Evolutionary conservation across 2,329 filamentous ascomycete species (phyloP).

Genomic region (Biscogniauxia sp.): DNA sequence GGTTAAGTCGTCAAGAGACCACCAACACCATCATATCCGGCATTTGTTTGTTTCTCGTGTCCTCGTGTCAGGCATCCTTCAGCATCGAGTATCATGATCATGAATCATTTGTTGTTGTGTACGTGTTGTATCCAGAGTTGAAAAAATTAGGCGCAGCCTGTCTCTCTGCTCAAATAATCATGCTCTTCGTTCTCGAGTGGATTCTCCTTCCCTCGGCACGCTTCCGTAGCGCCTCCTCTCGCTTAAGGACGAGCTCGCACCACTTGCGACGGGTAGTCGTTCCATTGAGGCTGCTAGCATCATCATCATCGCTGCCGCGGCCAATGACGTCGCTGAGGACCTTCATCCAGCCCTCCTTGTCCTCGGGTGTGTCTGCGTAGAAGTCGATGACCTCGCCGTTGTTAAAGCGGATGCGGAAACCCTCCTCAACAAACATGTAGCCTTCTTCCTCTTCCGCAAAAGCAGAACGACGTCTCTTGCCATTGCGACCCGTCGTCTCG

Average conservation of each 20-base stretch:
- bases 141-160: conserved; percentile 17
- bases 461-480: conserved; percentile 83
- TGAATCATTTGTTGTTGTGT: not conserved
- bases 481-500: conserved; percentile 72
- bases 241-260: conserved; percentile 66
- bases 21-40: not conserved
- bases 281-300: conserved; percentile 36
- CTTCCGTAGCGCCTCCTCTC: conserved; percentile 58
- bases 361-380: conserved; percentile 82
- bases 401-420: conserved; percentile 96
- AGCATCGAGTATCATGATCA: not conserved
- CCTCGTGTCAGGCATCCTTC: not conserved
- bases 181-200: conserved; percentile 59
- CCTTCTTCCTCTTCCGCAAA: conserved; percentile 98
- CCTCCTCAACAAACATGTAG: conserved; percentile 99
- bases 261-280: conserved; percentile 55
- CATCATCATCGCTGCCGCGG: conserved; percentile 51
- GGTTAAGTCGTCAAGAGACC: not conserved
- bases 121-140: too few species aligned
- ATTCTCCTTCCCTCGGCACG: conserved; percentile 51
- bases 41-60: not conserved
- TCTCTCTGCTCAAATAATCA: conserved; percentile 41
- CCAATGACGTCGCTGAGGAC: conserved; percentile 72
- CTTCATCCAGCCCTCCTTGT: conserved; percentile 95
- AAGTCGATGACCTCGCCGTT: conserved; percentile 99